These are phyloP conservation scores for Neodidymelliopsis sp. DNA, from an alignment of 2,329 filamentous ascomycete genomes.

Conservation along the genomic window DNA sequence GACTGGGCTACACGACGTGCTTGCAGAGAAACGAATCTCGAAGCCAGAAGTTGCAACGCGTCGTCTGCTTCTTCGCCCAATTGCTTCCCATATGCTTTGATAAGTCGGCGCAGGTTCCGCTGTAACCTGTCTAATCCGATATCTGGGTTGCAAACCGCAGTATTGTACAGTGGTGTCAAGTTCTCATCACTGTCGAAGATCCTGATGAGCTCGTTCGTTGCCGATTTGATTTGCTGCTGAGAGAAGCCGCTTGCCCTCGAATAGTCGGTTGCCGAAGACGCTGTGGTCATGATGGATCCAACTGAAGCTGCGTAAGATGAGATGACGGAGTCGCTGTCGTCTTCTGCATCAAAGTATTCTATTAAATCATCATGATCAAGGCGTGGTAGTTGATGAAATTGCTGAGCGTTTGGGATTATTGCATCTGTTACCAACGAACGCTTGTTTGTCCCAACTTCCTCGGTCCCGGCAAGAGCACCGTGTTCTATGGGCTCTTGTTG, in stretches of 20 bases:
- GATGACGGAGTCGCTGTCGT: neutral
- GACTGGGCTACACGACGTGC: neutral
- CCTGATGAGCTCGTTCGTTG: neutral
- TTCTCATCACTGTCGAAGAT: neutral
- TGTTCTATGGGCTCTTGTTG: no score
- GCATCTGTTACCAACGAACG: no score
- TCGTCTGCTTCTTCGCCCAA: neutral
- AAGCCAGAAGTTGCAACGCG: neutral
- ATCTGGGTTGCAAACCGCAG: neutral
- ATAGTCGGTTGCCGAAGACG: neutral
- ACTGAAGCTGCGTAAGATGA: neutral
- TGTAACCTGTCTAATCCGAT: neutral
- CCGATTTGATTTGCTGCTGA: neutral
- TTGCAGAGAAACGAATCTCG: neutral
- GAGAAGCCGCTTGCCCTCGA: neutral
- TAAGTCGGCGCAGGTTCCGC: neutral
- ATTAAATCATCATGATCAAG: no score
- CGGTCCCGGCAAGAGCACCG: no score
- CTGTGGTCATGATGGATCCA: neutral
- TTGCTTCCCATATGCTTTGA: neutral
- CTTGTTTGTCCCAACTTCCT: no score
- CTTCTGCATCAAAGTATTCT: no score
- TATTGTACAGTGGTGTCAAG: neutral
- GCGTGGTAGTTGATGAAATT: no score
- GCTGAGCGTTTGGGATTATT: no score